Base-by-base conservation (phyloP, 179 eudicot species). In the Corrigiola litoralis region DNA sequence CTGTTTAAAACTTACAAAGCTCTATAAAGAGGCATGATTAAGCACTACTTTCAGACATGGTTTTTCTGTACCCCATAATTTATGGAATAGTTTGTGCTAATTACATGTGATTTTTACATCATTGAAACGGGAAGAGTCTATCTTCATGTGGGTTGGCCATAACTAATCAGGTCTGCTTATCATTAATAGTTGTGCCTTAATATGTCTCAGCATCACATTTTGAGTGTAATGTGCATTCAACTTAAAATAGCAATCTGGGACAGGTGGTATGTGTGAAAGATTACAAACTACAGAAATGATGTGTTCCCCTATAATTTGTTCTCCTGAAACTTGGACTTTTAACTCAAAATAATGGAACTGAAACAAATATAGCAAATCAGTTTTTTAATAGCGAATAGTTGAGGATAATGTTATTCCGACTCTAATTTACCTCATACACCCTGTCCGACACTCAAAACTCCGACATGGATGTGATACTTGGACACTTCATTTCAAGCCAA, bases 141-240 rank as follows among this genome's bases (percentile, higher is more conserved):
- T 53, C 37, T n/a, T 14, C 70, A 54, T 66, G 62, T 65, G 29
- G 47, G 69, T 53, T 41, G 69, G 60, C 51, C 27, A 40, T 52
- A 31, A 38, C 61, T 41, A 53, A 14, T 52, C 44, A 13, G 16
- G n/a, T 44, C 21, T 54, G 60, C 14, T 66, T 54, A 32, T 24
- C 58, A 29, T 45, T 20, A 66, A 66, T 60, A n/a, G 37, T 40
- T 27, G 48, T 16, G 13, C 50, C 60, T 29, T 38, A 14, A 40
- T 20, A 55, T 53, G 70, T 24, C 11, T 45, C 31, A 55, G 11
- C 48, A 50, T 50, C 33, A 32, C 34, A 31, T 64, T 12, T 56
- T 44, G 21, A 12, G 69, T 40, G 38, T 23, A n/a, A 50, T 52
- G 23, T n/a, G 23, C 12, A 32, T 20, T 14, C 18, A 18, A 25